Evolutionary conservation across 306 rosid species (phyloP), one percentile per base, ranked within the genome.

Genomic region (Gastrolobium villosum): DNA sequence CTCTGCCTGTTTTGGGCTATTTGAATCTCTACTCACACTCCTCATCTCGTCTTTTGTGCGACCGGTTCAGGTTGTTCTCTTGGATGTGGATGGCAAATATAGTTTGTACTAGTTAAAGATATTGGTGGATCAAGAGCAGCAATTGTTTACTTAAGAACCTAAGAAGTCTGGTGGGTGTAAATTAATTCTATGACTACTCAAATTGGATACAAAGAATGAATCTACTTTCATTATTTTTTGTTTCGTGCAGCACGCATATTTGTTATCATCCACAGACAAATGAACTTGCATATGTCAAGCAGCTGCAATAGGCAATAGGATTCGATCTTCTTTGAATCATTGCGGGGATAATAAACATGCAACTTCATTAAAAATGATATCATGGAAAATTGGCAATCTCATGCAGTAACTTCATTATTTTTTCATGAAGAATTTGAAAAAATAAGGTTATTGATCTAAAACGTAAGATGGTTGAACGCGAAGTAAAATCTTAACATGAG

Each of bases 21-120:
- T 83, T 74, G 50, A 52, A 76, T 74, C 73, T 37, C 75, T 65
- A 45, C 71, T 84, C 82, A 48, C 80, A 44, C 78, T 41, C 79
- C 5, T 66, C 65, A 6, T 73, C 74, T 41, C 31, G 56, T 75
- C 28, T 50, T 57, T 41, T 26, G 74, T 66, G 82, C 73, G 79
- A 45, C 60, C 28, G 70, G 72, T 69, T 73, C 68, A 75, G 83
- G 79, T 60, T 68, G 64, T 77, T 83, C 81, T 76, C 69, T 76
- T 69, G 88, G 78, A 80, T 78, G 81, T 82, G 90, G 80, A 81
- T 79, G 88, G 87, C 71, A 75, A 82, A 88, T 81, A 86, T 82
- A 63, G 61, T 43, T 77, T 75, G 4, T 40, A 41, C 46, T 68
- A 60, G 77, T 81, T 59, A 10, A 72, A 65, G 49, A 72, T 76